Evolutionary conservation across 768 basidiomycete species (phyloP), one percentile per base, ranked within the genome.

Genomic region (Xanthoconium purpureum): DNA sequence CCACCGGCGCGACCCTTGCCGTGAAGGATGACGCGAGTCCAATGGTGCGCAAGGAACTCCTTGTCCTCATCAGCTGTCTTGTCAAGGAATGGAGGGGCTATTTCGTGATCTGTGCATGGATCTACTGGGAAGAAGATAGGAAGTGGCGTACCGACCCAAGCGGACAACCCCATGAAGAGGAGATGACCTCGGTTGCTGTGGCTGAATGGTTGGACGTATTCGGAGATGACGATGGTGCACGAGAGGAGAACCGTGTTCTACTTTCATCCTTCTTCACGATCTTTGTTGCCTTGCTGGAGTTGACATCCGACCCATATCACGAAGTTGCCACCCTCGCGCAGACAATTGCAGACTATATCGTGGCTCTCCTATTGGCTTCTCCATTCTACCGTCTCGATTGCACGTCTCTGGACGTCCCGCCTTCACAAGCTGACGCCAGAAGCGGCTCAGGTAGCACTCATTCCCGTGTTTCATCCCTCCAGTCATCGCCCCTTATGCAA

Each of bases 21-120:
- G 88, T 91, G 51, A 90, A 92, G 70, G 92, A 92, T 53, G 97
- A 99, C 68, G 97, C 93, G 1, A 93, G 91, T 55, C 96, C 97
- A 0, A 91, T 97, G 87, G 96, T 95, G 12, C 79, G 96, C 56
- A 97, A 97, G 73, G 97, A 98, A 70, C 77, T 98, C 20, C 78
- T 98, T 35, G 83, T 98, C 38, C 80, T 98, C 38, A 85, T 98
- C 54, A 94, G 92, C 66, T 93, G 91, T 64, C 77, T 98, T 20
- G 94, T 95, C 37, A 90, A 94, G 70, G 96, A 98, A 70, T 98
- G 95, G 92, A 78, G 94, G 54, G 97, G 96, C 8, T 91, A 91
- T 76, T 94, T 98, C 63, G 91, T 96, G 47, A 85, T 94, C 38
- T 97, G 96, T 59, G 94, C 96, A 2, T 98, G 96, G 95, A 75